phyloP scores from a whole-genome alignment of 75 land plant genomes.

The Gnetum montanum region DNA sequence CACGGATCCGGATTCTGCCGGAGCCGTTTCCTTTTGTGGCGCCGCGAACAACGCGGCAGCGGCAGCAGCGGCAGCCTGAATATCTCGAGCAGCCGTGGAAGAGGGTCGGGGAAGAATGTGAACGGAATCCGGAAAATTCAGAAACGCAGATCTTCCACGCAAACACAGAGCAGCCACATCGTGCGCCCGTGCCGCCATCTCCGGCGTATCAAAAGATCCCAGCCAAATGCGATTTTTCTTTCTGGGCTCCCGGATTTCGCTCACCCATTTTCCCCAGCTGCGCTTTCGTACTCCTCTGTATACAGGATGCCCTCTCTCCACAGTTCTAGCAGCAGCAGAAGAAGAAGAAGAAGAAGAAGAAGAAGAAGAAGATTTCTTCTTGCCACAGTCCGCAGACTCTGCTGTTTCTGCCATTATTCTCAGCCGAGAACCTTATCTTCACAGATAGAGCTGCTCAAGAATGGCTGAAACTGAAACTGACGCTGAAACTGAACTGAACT shows the following conservation, averaged over 20 bases:
- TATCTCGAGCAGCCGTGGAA: background rate
- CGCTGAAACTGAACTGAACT: no score
- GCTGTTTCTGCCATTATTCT: no score
- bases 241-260: slow-evolving; percentile 25
- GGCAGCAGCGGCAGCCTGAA: slow-evolving; percentile 2
- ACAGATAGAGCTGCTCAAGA: no score
- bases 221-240: slow-evolving; percentile 24
- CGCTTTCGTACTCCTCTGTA: slow-evolving; percentile 22
- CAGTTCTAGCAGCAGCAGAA: background rate
- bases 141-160: slow-evolving; percentile 8
- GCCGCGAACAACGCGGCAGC: background rate
- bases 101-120: background rate
- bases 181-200: slow-evolving; percentile 27
- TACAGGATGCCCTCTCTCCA: slow-evolving; percentile 3
- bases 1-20: no score
- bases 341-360: no score
- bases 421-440: no score
- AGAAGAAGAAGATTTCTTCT: no score
- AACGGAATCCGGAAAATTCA: slow-evolving; percentile 17
- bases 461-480: no score
- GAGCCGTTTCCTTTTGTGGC: no score
- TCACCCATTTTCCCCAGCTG: slow-evolving; percentile 33
- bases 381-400: no score
- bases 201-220: slow-evolving; percentile 24
- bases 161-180: slow-evolving; percentile 24